Evolutionary conservation across 768 basidiomycete genomes (phyloP).

Genomic region (Amanita rubescens): DNA sequence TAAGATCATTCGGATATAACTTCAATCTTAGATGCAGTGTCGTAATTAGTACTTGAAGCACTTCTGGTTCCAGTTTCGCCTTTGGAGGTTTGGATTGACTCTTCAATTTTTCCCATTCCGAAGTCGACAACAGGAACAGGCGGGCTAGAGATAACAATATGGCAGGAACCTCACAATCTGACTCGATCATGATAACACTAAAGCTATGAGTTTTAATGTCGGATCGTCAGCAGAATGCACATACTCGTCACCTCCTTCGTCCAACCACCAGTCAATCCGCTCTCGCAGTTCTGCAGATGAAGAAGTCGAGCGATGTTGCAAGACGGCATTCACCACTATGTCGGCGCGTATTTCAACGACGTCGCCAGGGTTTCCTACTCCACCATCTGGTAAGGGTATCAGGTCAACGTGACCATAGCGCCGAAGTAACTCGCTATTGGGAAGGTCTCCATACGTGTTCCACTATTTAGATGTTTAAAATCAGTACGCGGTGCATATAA

Average conservation of each 20-base stretch:
- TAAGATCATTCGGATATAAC: slow-evolving; percentile 50
- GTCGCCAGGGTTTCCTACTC: slow-evolving; percentile 68
- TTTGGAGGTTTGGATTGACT: slow-evolving; percentile 70
- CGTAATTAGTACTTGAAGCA: slow-evolving; percentile 39
- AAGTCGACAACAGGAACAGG: slow-evolving; percentile 46
- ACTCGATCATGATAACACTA: slow-evolving; percentile 52
- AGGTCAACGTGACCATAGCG: slow-evolving; percentile 91
- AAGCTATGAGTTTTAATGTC: neutral
- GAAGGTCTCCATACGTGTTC: slow-evolving; percentile 93
- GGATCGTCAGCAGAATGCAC: slow-evolving; percentile 17
- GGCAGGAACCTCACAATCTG: slow-evolving; percentile 42
- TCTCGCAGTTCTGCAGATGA: slow-evolving; percentile 31
- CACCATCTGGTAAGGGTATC: slow-evolving; percentile 43
- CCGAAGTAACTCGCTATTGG: slow-evolving; percentile 90
- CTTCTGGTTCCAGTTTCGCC: slow-evolving; percentile 44
- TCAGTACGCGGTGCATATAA: slow-evolving; percentile 6
- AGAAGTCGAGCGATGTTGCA: slow-evolving; percentile 13
- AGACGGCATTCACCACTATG: slow-evolving; percentile 42
- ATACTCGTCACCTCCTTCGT: slow-evolving; percentile 86
- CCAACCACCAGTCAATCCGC: slow-evolving; percentile 91
- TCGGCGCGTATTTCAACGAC: slow-evolving; percentile 75
- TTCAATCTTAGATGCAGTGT: slow-evolving; percentile 44
- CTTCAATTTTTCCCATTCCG: slow-evolving; percentile 54
- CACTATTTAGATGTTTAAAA: slow-evolving; percentile 47
- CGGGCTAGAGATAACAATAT: slow-evolving; percentile 58